A percentile compares a stretch with the other conserved stretches of the same genome.
Evolutionary conservation across 352 stramenopile genomes (phyloP).

Genomic region (Phytophthora agathidicida): DNA sequence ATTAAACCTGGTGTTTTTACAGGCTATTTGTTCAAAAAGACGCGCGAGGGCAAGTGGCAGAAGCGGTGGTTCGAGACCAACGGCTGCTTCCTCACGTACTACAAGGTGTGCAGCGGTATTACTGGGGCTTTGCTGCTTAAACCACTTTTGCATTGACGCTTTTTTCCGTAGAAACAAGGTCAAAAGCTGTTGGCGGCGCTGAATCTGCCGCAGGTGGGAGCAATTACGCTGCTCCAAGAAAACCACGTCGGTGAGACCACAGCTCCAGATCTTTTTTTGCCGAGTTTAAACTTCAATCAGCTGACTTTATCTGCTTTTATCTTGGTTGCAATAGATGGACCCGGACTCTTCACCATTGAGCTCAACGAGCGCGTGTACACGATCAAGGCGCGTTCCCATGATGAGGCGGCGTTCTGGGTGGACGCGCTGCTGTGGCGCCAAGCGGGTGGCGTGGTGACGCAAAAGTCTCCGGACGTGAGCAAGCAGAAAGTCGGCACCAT

Average conservation of each 20-base stretch:
- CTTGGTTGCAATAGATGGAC: slow-evolving; percentile 55
- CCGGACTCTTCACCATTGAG: slow-evolving; percentile 89
- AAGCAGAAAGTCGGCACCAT: slow-evolving; percentile 45
- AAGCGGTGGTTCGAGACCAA: slow-evolving; percentile 99
- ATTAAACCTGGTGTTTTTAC: slow-evolving; percentile 10
- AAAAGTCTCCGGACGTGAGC: slow-evolving; percentile 70
- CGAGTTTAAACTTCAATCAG: not conserved
- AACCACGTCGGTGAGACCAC: slow-evolving; percentile 57
- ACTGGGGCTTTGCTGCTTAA: slow-evolving; percentile 10
- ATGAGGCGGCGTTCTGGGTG: slow-evolving; percentile 89
- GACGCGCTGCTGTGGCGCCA: slow-evolving; percentile 87
- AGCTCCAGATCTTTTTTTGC: not conserved
- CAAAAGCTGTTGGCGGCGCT: slow-evolving; percentile 94
- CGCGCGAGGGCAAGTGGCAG: slow-evolving; percentile 95
- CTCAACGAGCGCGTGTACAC: slow-evolving; percentile 92
- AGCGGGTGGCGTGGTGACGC: slow-evolving; percentile 75
- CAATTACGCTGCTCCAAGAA: slow-evolving; percentile 75
- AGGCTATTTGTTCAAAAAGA: slow-evolving; percentile 95
- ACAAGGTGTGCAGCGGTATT: slow-evolving; percentile 86
- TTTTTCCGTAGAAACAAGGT: slow-evolving; percentile 75
- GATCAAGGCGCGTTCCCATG: slow-evolving; percentile 87
- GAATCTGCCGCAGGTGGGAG: slow-evolving; percentile 93
- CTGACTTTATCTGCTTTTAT: slow-evolving; percentile 20
- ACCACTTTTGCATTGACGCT: not conserved
- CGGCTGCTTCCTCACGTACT: slow-evolving; percentile 98